Conservation (phyloP, 192 early-diverging fungal genomes). For the Umbelopsis ramanniana region DNA sequence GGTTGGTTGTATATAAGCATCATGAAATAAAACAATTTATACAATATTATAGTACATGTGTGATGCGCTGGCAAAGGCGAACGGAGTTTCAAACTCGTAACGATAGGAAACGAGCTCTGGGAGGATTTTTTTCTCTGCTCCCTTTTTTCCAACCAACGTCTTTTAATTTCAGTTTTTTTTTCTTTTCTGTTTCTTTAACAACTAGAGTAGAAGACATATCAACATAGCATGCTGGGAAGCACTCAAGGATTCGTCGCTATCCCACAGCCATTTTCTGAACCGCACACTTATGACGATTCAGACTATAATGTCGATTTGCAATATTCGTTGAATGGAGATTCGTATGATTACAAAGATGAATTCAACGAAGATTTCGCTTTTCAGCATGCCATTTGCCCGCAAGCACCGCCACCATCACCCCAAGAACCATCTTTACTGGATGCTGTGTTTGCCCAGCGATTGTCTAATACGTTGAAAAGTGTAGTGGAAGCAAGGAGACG, state of each 20-base stretch:
- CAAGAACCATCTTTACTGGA: constrained; percentile 39
- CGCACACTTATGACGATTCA: background rate
- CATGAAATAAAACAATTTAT: background rate
- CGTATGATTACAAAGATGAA: constrained; percentile 18
- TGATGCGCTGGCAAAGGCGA: background rate
- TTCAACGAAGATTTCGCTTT: constrained; percentile 30
- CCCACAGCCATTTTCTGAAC: background rate
- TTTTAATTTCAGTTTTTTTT: background rate
- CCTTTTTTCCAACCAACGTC: background rate
- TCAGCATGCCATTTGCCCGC: constrained; percentile 21
- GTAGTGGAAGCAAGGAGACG: constrained; percentile 5
- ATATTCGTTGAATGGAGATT: constrained; percentile 13
- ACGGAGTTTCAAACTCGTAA: background rate
- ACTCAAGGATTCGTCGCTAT: constrained; percentile 17
- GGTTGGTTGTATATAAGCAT: background rate
- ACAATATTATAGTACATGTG: background rate
- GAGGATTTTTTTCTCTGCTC: background rate
- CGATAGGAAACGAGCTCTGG: background rate
- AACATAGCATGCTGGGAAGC: constrained; percentile 13
- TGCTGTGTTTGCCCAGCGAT: constrained; percentile 24
- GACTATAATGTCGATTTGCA: constrained; percentile 10
- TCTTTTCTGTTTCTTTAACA: background rate
- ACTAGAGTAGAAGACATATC: background rate
- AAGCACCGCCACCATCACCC: constrained; percentile 37
- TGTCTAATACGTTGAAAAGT: constrained; percentile 22